Evolutionary conservation across 1,284 basidiomycete species (phyloP).

Genomic region (Irpex sp.): DNA sequence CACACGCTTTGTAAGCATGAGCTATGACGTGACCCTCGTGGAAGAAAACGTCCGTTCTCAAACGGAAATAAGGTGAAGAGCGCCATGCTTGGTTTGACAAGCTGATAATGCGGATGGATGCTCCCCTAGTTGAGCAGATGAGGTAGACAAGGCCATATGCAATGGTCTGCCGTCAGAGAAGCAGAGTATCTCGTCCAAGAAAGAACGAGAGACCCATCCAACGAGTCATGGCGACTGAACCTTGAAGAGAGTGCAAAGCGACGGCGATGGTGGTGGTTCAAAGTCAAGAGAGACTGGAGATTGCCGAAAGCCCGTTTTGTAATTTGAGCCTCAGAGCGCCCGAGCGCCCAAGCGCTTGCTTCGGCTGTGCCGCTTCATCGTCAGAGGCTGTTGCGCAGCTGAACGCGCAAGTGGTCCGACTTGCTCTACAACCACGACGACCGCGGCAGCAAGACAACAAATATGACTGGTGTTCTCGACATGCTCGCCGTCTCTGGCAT

Average conservation of each 20-base stretch:
- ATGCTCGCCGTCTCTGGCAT: slow-evolving; percentile 45
- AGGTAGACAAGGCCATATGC: too few species aligned
- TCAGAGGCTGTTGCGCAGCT: background rate
- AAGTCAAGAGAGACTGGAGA: slow-evolving; percentile 27
- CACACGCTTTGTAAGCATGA: background rate
- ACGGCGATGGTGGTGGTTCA: slow-evolving; percentile 33
- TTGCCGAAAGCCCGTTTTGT: slow-evolving; percentile 5
- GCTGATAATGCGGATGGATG: background rate
- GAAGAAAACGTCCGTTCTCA: background rate
- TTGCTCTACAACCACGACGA: slow-evolving; percentile 28
- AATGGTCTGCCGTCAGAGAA: too few species aligned
- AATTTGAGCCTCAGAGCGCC: background rate
- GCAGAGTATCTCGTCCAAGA: too few species aligned
- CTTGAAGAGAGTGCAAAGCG: background rate
- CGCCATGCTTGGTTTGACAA: background rate
- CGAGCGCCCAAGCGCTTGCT: background rate
- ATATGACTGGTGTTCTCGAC: slow-evolving; percentile 21
- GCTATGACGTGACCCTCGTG: background rate
- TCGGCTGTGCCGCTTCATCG: background rate
- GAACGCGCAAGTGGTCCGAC: background rate
- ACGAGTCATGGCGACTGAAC: background rate
- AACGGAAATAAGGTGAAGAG: background rate
- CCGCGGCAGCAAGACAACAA: slow-evolving; percentile 18
- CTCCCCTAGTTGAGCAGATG: too few species aligned
- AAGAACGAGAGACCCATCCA: background rate